Evolutionary conservation across 805 yeast genomes (phyloP), one percentile per base, ranked within the genome.

Genomic region (Wickerhamiella bombiphila): DNA sequence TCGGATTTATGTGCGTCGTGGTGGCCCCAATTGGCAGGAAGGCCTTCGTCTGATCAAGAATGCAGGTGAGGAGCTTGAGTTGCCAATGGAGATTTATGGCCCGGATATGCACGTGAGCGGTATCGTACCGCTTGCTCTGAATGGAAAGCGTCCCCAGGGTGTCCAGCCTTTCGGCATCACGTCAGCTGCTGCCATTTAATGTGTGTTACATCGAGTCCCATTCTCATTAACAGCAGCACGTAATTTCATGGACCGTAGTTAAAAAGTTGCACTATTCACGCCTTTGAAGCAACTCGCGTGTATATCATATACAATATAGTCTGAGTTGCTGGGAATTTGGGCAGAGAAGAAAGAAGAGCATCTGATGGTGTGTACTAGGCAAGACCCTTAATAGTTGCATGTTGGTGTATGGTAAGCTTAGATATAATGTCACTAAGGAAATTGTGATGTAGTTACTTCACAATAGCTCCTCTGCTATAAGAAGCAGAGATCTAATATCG

Each of bases 101-200:
- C 68, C 68, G n/a, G 69, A 64, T 42, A 64, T 64, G 69, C 68
- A 63, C 46, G 69, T 63, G 20, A 56, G 63, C 22, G 68, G 68
- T 22, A 64, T 63, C 37, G 69, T 63, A 13, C 68, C 68, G 22
- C 47, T 63, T 34, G 68, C 66, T 17, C 54, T 63, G 34, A 46
- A 43, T 29, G 60, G 58, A 44, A 63, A 62, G 58, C 56, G 60
- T 15, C 64, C 66, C 29, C 56, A 51, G 50, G 55, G 55, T 22
- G 55, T 61, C 35, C 41, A 45, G 45, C 65, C 64, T 13, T 63
- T 63, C 45, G 67, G 67, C 18, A 22, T 45, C 29, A 41, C 49
- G 22, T 16, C 18, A 17, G 16, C 16, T 13, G 13, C 26, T 24
- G 26, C 33, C 18, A 16, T n/a, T 29, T 29, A 29, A 29, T 11